Base-by-base conservation (phyloP, 805 yeast genomes). In the Candida patagonica region DNA sequence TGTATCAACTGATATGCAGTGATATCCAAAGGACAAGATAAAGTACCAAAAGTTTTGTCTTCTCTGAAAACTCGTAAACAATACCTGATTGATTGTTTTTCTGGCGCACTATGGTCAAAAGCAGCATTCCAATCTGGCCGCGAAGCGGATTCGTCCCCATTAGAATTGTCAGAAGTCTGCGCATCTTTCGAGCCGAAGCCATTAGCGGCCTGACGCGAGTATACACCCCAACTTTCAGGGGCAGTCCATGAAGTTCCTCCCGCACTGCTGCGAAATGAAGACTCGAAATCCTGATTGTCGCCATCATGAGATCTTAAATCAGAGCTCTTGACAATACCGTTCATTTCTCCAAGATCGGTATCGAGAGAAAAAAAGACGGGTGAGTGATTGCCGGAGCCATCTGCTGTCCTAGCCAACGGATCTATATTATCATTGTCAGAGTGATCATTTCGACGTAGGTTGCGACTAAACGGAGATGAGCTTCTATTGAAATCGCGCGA, bases 1-100 rank as follows among this genome's bases (percentile, higher is more conserved):
- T 73, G 75, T 29, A 89, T 65, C 38, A 92, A 63, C 35, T 86
- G 94, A 6, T 76, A 70, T 0, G 86, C 83, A 0, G 89, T 75
- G 1, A 87, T 81, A 42, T 80, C 83, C 25, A 82, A 68, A 0
- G 89, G 75, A 54, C 94, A 80, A 12, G 87, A 76, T 16, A 89
- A 63, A 1, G 95, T 84, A 12, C 92, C 81, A 48, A 86, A 84
- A 8, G 87, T 81, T 50, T 86, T 88, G 42, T 84, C 94, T 38
- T 77, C 82, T 43, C 81, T 76, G 63, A 82, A 87, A 1, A 89
- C 78, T 44, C 95, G 76, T 17, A 89, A 65, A 45, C 52, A 53
- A 37, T 44, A 44, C 40, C 46, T n/a, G 39, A 37, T 35, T 44
- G 38, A 38, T 38, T 42, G 40, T 22, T 44, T 34, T 7, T 17